phyloP scores from a whole-genome alignment of 2,329 filamentous ascomycete species.

The Chaetomium olivaceum region DNA sequence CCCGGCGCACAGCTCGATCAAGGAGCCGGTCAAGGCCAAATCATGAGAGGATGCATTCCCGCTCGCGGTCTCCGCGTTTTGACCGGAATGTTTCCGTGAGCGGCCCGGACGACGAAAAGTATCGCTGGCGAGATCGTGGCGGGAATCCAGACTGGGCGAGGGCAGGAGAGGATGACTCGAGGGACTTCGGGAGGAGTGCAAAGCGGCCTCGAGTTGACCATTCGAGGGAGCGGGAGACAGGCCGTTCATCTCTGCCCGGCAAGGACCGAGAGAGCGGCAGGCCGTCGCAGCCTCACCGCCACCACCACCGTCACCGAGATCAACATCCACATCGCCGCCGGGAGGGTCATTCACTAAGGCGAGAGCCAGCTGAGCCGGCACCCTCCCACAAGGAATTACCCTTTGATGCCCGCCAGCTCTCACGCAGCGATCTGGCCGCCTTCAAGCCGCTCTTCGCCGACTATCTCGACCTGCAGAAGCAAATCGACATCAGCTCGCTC shows the following conservation, averaged over 20 bases:
- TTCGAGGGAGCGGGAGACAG: neutral
- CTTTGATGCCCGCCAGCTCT: conserved; percentile 63
- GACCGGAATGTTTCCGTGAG: neutral
- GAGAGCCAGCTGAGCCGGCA: neutral
- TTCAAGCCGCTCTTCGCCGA: conserved; percentile 76
- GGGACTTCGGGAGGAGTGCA: neutral
- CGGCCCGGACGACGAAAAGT: neutral
- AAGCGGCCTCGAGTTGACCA: conserved; percentile 3
- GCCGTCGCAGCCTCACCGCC: neutral
- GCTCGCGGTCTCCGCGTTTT: conserved; percentile 14
- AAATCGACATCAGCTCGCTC: conserved; percentile 66
- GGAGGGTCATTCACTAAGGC: neutral
- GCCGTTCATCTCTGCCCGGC: neutral
- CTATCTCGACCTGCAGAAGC: conserved; percentile 88
- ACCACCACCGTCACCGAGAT: neutral
- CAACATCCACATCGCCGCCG: conserved; percentile 8
- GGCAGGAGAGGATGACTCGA: neutral
- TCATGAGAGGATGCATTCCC: neutral
- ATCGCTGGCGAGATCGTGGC: neutral
- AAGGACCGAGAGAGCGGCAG: neutral
- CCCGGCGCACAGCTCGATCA: neutral
- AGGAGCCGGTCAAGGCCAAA: neutral
- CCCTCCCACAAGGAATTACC: conserved; percentile 52
- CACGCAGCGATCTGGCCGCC: conserved; percentile 63
- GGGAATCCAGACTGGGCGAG: neutral